These are phyloP conservation scores for Phialophora chinensis DNA, from an alignment of 2,329 filamentous ascomycete species.

Conservation along the genomic window DNA sequence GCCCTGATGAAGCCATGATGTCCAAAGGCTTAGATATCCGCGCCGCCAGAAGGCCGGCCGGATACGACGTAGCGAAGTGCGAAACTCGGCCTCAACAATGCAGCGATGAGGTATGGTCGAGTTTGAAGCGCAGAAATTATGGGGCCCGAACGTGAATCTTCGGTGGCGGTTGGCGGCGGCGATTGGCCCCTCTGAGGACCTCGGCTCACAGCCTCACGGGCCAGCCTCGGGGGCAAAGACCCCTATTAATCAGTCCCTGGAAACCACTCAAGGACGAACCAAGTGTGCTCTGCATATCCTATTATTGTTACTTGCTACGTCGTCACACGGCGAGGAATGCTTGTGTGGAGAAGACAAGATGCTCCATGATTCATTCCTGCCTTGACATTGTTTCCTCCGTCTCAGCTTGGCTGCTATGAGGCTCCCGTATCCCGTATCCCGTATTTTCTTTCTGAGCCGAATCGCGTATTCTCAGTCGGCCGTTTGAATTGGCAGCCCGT, in stretches of 20 bases:
- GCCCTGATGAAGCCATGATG: constrained; percentile 28
- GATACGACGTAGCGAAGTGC: constrained; percentile 9
- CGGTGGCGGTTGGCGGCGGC: constrained; percentile 12
- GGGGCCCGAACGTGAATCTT: background rate
- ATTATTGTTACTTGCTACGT: constrained; percentile 13
- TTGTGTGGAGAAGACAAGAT: background rate
- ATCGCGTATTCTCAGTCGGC: background rate
- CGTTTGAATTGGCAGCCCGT: background rate
- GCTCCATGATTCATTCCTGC: constrained; percentile 4
- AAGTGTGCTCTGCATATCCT: constrained; percentile 17
- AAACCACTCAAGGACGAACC: background rate
- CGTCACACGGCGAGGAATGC: constrained; percentile 15
- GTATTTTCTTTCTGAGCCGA: background rate
- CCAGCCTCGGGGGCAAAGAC: constrained; percentile 11
- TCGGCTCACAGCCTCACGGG: constrained; percentile 22
- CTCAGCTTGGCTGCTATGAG: constrained; percentile 1
- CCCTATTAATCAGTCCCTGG: background rate
- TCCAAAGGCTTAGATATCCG: constrained; percentile 10
- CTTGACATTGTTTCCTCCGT: constrained; percentile 2
- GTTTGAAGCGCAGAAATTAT: constrained; percentile 12
- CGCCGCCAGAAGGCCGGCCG: constrained; percentile 14
- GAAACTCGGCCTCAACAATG: constrained; percentile 2
- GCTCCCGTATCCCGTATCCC: constrained; percentile 24
- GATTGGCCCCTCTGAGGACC: constrained; percentile 1
- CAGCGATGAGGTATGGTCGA: constrained; percentile 11